phyloP scores from a whole-genome alignment of 371 early-diverging fungal genomes.

The Apophysomyces sp. region DNA sequence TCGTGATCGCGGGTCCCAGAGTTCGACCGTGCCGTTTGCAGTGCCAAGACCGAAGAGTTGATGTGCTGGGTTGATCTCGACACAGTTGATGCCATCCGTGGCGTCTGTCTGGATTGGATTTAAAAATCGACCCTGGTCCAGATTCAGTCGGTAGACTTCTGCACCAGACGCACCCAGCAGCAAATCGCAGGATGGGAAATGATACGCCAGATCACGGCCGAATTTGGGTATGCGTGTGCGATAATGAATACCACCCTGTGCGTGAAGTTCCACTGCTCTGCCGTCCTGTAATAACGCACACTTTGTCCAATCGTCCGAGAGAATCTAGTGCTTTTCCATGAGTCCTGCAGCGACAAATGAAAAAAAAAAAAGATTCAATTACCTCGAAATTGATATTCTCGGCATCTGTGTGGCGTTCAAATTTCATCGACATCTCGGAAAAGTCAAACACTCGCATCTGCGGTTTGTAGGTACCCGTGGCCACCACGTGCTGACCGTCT shows the following conservation, averaged over 20 bases:
- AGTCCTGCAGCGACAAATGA: background rate
- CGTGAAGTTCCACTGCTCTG: slow-evolving; percentile 96
- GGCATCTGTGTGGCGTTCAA: slow-evolving; percentile 95
- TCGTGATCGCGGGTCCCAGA: slow-evolving; percentile 91
- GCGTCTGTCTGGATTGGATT: slow-evolving; percentile 77
- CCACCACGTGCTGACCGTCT: slow-evolving; percentile 88
- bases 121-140: slow-evolving; percentile 95
- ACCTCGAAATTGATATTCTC: slow-evolving; percentile 92
- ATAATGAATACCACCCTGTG: slow-evolving; percentile 95
- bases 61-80: slow-evolving; percentile 89
- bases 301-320: slow-evolving; percentile 99
- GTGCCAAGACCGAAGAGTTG: slow-evolving; percentile 91
- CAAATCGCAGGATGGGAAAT: slow-evolving; percentile 91
- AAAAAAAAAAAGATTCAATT: slow-evolving; percentile 6
- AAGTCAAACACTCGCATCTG: slow-evolving; percentile 96
- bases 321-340: slow-evolving; percentile 49
- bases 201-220: slow-evolving; percentile 92
- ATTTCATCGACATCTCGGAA: slow-evolving; percentile 93
- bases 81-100: slow-evolving; percentile 77
- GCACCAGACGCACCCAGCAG: slow-evolving; percentile 78
- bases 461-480: slow-evolving; percentile 98
- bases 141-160: slow-evolving; percentile 92
- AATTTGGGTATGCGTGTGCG: slow-evolving; percentile 95
- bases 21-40: slow-evolving; percentile 85
- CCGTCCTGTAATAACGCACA: slow-evolving; percentile 91